These are phyloP conservation scores for Neofusicoccum parvum DNA, from an alignment of 2,329 filamentous ascomycete species.

Conservation along the genomic window DNA sequence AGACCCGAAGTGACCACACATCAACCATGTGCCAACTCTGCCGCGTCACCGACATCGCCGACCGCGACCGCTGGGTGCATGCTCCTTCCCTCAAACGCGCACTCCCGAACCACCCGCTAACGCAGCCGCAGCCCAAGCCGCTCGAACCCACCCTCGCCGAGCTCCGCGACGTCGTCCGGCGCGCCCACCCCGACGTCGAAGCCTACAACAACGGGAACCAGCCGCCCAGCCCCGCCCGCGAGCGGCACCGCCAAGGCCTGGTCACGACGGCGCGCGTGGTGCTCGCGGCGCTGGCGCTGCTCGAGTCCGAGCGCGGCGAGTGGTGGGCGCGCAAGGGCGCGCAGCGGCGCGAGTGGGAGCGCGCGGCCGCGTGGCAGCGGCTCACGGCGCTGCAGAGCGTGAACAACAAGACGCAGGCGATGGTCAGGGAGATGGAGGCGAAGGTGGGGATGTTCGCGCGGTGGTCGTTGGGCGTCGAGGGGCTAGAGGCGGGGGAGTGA, in stretches of 20 bases:
- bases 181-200: constrained; percentile 11
- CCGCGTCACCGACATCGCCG: background rate
- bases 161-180: background rate
- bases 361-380: background rate
- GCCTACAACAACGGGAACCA: background rate
- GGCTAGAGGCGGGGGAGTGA: background rate
- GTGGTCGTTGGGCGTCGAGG: background rate
- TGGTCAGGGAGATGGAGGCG: constrained; percentile 17
- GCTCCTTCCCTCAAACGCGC: background rate
- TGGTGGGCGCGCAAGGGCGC: constrained; percentile 17
- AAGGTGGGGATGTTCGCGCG: constrained; percentile 12
- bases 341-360: constrained; percentile 1
- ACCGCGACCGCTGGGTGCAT: constrained; percentile 19
- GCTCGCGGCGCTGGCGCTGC: background rate
- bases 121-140: constrained; percentile 7
- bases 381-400: background rate
- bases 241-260: background rate
- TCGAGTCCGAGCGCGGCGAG: constrained; percentile 2
- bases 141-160: constrained; percentile 9
- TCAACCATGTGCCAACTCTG: constrained; percentile 19
- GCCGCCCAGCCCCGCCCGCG: background rate
- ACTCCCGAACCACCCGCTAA: background rate
- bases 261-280: background rate
- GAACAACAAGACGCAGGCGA: constrained; percentile 5
- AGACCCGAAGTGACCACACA: no score